Base-by-base conservation (phyloP, 73 alveolate species). In the Durusdinium trenchii region DNA sequence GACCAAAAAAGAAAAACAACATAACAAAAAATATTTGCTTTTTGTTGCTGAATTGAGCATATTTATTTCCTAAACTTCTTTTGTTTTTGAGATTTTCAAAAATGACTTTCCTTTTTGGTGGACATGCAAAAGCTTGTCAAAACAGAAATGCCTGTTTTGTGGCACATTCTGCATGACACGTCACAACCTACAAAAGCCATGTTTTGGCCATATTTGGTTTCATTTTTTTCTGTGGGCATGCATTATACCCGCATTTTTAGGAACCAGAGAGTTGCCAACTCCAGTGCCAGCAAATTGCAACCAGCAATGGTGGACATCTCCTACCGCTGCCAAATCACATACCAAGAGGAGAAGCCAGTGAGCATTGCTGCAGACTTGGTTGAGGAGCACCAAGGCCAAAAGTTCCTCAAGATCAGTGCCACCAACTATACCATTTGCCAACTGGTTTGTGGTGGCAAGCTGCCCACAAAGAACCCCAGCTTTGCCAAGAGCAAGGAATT, bases 221-320 rank as follows among this genome's bases (percentile, higher is more conserved):
- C 76, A 62, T 40, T 26, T 62, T 5, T 62, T 62, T 6, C 36
- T 62, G 40, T 62, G 76, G 76, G 76, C 16, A 62, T 62, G 76
- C 76, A 62, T 62, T 62, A 40, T 35, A 6, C 76, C 76, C 18
- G 32, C 32, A 62, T 62, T 62, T 62, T 62, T 62, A 10, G 40
- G 76, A 10, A 26, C 40, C 18, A 20, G 76, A 62, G 18, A 26
- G 18, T 35, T 40, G 6, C 18, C 18, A 35, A 35, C 76, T 3
- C 4, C 43, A 3, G 76, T 10, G 36, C 40, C 76, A 62, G 76
- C 76, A 62, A 62, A 3, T 62, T 62, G 76, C 76, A 62, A 40
- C 76, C 76, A 62, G 76, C 76, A 35, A 62, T 62, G 76, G 76
- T 62, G 76, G 76, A 62, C 76, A 62, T 62, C 36, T 10, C 76